These are phyloP conservation scores for Malus fusca DNA, from an alignment of 306 rosid species.

Conservation along the genomic window DNA sequence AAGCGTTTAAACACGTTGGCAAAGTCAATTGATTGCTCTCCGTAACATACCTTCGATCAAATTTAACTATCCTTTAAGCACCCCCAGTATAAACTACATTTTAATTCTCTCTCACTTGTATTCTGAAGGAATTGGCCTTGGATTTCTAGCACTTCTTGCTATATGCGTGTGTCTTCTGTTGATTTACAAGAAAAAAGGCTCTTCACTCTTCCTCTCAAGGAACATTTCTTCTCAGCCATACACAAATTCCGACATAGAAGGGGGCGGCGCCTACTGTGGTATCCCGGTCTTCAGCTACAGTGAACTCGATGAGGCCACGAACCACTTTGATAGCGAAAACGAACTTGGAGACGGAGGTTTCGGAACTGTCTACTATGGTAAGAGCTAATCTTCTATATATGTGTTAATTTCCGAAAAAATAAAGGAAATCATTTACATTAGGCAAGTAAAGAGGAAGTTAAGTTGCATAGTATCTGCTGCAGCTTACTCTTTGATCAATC, in stretches of 20 bases:
- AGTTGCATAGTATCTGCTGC: too few species aligned
- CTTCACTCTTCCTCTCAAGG: slow-evolving; percentile 7
- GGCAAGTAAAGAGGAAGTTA: background rate
- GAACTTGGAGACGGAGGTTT: slow-evolving; percentile 69
- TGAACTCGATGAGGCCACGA: slow-evolving; percentile 57
- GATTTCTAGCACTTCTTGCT: background rate
- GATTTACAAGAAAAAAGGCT: slow-evolving; percentile 4
- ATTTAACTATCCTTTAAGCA: background rate
- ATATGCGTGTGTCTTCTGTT: background rate
- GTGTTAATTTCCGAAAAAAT: background rate
- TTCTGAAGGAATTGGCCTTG: slow-evolving; percentile 15
- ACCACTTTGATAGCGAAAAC: slow-evolving; percentile 32
- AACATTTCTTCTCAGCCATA: slow-evolving; percentile 11
- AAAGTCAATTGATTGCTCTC: background rate
- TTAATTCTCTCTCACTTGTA: background rate
- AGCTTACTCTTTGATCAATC: background rate
- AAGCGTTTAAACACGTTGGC: background rate
- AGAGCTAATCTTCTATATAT: background rate
- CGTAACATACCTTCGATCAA: background rate
- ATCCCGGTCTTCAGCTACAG: slow-evolving; percentile 40
- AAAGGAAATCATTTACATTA: background rate
- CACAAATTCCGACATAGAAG: slow-evolving; percentile 25
- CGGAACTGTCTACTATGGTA: slow-evolving; percentile 59
- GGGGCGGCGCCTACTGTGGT: slow-evolving; percentile 24
- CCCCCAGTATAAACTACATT: background rate